phyloP scores from a whole-genome alignment of 2,329 filamentous ascomycete species.

The Myriosclerotinia duriaeana region DNA sequence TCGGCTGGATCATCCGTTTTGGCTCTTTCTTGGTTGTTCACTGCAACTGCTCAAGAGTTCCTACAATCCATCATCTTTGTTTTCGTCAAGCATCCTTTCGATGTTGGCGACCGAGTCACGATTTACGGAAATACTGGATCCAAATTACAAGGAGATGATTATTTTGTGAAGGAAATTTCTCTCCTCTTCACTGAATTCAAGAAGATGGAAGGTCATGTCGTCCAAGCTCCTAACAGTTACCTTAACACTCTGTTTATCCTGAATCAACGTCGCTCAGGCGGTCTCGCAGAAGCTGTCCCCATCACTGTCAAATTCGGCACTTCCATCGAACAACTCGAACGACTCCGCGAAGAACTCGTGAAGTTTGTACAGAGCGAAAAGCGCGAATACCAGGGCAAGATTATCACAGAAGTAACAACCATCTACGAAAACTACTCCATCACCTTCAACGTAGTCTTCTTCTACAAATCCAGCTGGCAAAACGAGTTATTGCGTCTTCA shows the following conservation, averaged over 20 bases:
- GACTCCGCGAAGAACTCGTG: constrained; percentile 74
- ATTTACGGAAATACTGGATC: constrained; percentile 88
- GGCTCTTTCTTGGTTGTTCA: constrained; percentile 88
- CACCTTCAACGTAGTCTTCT: constrained; percentile 90
- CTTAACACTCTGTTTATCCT: constrained; percentile 92
- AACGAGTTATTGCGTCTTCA: constrained; percentile 89
- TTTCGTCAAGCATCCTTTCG: constrained; percentile 95
- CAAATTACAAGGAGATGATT: constrained; percentile 80
- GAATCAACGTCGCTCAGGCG: constrained; percentile 88
- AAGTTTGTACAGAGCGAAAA: constrained; percentile 84
- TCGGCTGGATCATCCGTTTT: constrained; percentile 86
- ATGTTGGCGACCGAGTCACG: constrained; percentile 89
- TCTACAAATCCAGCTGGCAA: constrained; percentile 97
- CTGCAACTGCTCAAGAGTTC: constrained; percentile 90
- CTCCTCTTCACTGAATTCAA: constrained; percentile 96
- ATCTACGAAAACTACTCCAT: constrained; percentile 83
- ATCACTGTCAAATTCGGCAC: constrained; percentile 89
- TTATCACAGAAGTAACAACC: constrained; percentile 78
- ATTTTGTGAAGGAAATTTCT: constrained; percentile 93
- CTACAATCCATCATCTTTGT: constrained; percentile 92
- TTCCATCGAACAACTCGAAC: constrained; percentile 76
- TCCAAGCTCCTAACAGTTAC: constrained; percentile 92
- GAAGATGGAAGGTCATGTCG: constrained; percentile 96
- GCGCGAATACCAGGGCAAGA: constrained; percentile 82
- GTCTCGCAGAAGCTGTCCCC: constrained; percentile 80